Evolutionary conservation across 2,329 filamentous ascomycete species (phyloP).

Genomic region (Diplodia seriata): DNA sequence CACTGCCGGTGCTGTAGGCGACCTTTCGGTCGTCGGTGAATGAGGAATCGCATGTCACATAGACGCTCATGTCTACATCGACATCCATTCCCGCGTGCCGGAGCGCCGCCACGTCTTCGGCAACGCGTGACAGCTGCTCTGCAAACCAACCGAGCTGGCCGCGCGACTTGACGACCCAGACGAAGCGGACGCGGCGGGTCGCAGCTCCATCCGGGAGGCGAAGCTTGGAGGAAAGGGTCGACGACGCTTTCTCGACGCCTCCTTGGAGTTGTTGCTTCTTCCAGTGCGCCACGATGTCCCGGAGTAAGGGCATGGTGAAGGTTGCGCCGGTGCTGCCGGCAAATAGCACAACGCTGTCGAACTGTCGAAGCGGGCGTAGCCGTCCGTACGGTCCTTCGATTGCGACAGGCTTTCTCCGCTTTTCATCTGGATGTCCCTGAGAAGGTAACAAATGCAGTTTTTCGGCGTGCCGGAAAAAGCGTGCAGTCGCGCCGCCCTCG

Average conservation of each 20-base stretch:
- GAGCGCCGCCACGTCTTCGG: conserved; percentile 53
- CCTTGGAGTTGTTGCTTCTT: conserved; percentile 37
- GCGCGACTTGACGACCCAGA: conserved; percentile 66
- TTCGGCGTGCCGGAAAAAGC: conserved; percentile 59
- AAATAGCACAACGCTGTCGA: conserved; percentile 66
- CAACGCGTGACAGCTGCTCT: conserved; percentile 55
- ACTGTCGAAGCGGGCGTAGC: conserved; percentile 62
- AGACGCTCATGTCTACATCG: conserved; percentile 60
- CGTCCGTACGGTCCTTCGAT: conserved; percentile 63
- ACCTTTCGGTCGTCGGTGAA: conserved; percentile 53
- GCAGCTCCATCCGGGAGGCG: conserved; percentile 42
- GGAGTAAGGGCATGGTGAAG: conserved; percentile 63
- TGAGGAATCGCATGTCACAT: conserved; percentile 61
- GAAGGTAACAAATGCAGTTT: conserved; percentile 40
- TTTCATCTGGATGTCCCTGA: conserved; percentile 37
- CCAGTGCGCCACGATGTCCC: conserved; percentile 62
- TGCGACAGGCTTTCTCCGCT: conserved; percentile 48
- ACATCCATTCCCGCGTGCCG: conserved; percentile 47
- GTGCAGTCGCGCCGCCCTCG: conserved; percentile 60
- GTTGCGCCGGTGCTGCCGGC: conserved; percentile 67
- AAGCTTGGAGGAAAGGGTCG: neutral
- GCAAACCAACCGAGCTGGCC: conserved; percentile 62
- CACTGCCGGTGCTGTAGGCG: conserved; percentile 35
- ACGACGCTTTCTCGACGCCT: neutral
- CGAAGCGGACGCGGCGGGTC: conserved; percentile 60